phyloP scores from a whole-genome alignment of 192 early-diverging fungal species.

The Rhizoclosmatium sp. region DNA sequence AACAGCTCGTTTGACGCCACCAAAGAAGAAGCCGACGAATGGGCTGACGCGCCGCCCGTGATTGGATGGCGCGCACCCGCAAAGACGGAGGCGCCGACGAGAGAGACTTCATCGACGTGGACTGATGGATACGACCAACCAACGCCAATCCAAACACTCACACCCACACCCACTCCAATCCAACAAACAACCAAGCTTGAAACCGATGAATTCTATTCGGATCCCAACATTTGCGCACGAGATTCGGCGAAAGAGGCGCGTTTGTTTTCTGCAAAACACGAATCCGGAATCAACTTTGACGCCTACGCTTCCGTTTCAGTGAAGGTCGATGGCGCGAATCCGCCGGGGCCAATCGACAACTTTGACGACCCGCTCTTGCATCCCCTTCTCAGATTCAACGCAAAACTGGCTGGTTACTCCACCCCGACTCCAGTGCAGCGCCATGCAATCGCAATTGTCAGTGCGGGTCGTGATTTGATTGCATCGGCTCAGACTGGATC shows the following conservation, averaged over 20 bases:
- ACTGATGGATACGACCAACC: too few relatives aligned
- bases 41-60: background rate
- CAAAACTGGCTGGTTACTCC: background rate
- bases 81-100: too few relatives aligned
- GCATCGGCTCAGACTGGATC: conserved; percentile 91
- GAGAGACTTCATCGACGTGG: too few relatives aligned
- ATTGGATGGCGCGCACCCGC: background rate
- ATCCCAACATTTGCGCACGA: conserved; percentile 1
- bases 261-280: background rate
- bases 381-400: background rate
- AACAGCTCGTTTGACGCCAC: too few relatives aligned
- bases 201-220: conserved; percentile 1
- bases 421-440: conserved; percentile 2
- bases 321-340: background rate
- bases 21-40: background rate
- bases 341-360: background rate
- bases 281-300: conserved; percentile 15
- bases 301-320: background rate
- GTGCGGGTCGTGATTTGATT: conserved; percentile 78
- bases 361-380: background rate
- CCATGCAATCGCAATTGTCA: conserved; percentile 17
- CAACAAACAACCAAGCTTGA: background rate
- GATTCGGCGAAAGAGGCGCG: background rate
- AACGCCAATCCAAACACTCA: background rate
- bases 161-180: background rate